Percentiles rank a stretch among this genome's conserved stretches.
Conservation (phyloP, 257 asterid species). For the Cinchona pubescens region DNA sequence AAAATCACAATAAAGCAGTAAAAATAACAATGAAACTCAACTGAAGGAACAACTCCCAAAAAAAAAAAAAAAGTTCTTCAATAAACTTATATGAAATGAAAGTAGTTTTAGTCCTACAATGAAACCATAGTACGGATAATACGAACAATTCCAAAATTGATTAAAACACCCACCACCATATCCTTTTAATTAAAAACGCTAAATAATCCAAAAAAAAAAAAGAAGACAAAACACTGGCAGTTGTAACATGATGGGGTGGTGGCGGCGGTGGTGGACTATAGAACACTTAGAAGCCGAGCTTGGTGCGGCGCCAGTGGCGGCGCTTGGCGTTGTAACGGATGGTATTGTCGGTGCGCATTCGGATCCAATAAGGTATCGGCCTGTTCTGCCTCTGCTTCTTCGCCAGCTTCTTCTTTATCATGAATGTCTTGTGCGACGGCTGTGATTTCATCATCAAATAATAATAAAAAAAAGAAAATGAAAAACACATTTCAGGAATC, state of each 20-base stretch:
- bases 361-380: constrained; percentile 85
- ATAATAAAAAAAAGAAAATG: too few relatives aligned
- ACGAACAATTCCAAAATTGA: not conserved
- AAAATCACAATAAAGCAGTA: not conserved
- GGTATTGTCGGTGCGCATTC: constrained; percentile 80
- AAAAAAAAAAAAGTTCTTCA: not conserved
- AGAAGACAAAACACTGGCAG: not conserved
- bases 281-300: constrained; percentile 64
- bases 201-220: not conserved
- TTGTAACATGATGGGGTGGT: not conserved
- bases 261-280: not conserved
- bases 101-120: not conserved
- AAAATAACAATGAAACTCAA: too few relatives aligned
- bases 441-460: constrained; percentile 15
- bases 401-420: constrained; percentile 84
- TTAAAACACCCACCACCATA: constrained; percentile 8
- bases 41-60: not conserved
- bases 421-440: constrained; percentile 86
- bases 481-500: not conserved
- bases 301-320: constrained; percentile 97
- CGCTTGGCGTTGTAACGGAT: constrained; percentile 93
- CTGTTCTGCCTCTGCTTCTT: constrained; percentile 92
- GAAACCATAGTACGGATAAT: not conserved
- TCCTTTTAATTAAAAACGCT: not conserved
- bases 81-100: not conserved